phyloP scores from a whole-genome alignment of 345 rosid species.

The Tarenaya hassleriana region DNA sequence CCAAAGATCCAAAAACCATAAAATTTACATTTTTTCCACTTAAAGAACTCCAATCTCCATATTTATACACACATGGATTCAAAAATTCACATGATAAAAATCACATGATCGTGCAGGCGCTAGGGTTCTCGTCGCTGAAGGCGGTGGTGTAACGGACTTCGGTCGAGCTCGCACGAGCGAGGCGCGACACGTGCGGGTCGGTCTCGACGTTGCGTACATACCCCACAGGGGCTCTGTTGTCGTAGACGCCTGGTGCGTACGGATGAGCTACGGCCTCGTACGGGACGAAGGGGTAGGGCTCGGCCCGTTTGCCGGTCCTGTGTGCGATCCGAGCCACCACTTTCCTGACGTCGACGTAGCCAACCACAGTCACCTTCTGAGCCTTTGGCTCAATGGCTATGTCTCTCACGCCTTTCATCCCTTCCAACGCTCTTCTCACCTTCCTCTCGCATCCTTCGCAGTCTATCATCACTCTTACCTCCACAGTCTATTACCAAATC shows the following conservation, averaged over 20 bases:
- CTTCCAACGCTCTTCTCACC: conserved; percentile 70
- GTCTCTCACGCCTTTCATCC: conserved; percentile 80
- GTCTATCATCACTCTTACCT: conserved; percentile 78
- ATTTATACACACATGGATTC: conserved; percentile 6
- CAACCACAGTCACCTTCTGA: conserved; percentile 75
- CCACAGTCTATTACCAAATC: conserved; percentile 97
- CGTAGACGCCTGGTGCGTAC: conserved; percentile 83
- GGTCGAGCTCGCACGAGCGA: conserved; percentile 96
- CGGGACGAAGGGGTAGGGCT: conserved; percentile 91
- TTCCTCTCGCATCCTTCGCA: conserved; percentile 97
- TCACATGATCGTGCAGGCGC: conserved; percentile 75
- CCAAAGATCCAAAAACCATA: neutral
- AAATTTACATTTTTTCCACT: conserved; percentile 3
- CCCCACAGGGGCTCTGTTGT: conserved; percentile 80
- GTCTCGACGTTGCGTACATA: conserved; percentile 58
- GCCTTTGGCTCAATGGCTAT: conserved; percentile 77
- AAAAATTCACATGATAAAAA: neutral
- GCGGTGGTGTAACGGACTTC: conserved; percentile 96
- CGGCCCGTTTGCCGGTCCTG: conserved; percentile 90
- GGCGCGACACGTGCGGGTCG: conserved; percentile 50
- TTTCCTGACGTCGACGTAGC: conserved; percentile 68
- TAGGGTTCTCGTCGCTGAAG: conserved; percentile 80
- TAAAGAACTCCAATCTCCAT: neutral
- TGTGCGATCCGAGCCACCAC: conserved; percentile 72
- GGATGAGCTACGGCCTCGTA: conserved; percentile 88